A percentile compares a stretch with the other conserved stretches of the same genome.
phyloP scores from a whole-genome alignment of 805 yeast species.

The Hyphopichia homilentoma region DNA sequence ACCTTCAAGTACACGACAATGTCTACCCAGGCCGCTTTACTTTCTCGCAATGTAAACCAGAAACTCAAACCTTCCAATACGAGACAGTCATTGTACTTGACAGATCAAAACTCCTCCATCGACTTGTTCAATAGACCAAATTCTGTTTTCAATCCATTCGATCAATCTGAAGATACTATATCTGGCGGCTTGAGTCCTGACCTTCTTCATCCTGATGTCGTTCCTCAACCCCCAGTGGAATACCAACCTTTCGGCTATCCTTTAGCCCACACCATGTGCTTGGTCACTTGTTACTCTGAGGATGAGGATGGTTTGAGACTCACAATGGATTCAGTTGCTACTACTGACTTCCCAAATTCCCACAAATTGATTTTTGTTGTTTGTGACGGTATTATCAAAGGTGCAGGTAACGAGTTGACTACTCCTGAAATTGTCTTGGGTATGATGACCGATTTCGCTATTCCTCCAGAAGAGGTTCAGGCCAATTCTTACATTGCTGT shows the following conservation, averaged over 20 bases:
- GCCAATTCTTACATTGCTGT: conserved; percentile 92
- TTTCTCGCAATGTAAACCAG: conserved; percentile 14
- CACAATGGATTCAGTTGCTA: conserved; percentile 88
- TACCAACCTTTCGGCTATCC: conserved; percentile 88
- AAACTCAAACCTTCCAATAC: conserved; percentile 13
- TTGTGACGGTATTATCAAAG: conserved; percentile 94
- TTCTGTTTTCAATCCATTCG: conserved; percentile 30
- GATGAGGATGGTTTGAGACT: conserved; percentile 82
- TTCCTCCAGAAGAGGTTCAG: conserved; percentile 69
- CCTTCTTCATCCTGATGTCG: conserved; percentile 68
- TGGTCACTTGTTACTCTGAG: conserved; percentile 93
- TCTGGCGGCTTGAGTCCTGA: conserved; percentile 53
- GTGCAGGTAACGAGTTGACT: conserved; percentile 81
- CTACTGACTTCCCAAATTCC: conserved; percentile 92
- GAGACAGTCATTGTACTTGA: conserved; percentile 27
- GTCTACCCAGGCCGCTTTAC: conserved; percentile 56
- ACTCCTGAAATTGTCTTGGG: conserved; percentile 88
- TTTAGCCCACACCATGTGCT: conserved; percentile 41
- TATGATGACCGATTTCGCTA: conserved; percentile 73
- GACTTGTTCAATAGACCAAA: conserved; percentile 30
- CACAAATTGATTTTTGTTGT: conserved; percentile 82
- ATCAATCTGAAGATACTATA: conserved; percentile 26
- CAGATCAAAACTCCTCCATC: conserved; percentile 29
- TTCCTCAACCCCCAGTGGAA: conserved; percentile 87
- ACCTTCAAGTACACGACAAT: conserved; percentile 54